Base-by-base conservation (phyloP, 148 eudicot species). In the Fagopyrum esculentum region DNA sequence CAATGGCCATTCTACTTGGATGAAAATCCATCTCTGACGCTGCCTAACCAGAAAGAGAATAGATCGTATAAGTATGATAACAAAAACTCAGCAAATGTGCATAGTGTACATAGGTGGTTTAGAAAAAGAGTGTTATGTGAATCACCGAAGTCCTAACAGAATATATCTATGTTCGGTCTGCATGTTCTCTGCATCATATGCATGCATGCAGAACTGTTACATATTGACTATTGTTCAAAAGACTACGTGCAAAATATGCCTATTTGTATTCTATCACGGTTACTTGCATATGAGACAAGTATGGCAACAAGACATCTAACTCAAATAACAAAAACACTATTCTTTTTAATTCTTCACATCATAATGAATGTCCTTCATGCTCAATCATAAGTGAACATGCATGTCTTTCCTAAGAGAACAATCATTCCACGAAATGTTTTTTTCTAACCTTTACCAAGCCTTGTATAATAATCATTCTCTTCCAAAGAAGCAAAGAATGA, bases 31-130 rank as follows among this genome's bases (percentile, higher is more conserved):
- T 47, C 50, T 47, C 50, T 47, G 50, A 47, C 50, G 50, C 50
- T 47, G 50, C 50, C 50, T 2, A 47, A 47, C 6, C 1, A 47
- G 50, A 47, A 47, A 47, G 50, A 47, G 7, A 47, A 47, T 8
- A 76, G 49, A 76, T 13, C 50, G 43, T 72, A 49, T 61, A 26
- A 55, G 29, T 47, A 71, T 71, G 74, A 45, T 4, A 71, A 17
- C 15, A 29, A 4, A 75, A 35, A 8, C 47, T 66, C 46, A 5
- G 43, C 45, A 66, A 4, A 43, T 59, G 8, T 6, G 17, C 40
- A 59, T 7, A 59, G 9, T 5, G 15, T 54, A 54, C 17, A n/a
- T 55, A 55, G 60, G 69, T 9, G n/a, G 46, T 40, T 35, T 66
- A 40, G 35, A 66, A n/a, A 3, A 66, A 60, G 43, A 26, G 15